Conservation (phyloP, 495 filamentous ascomycete species). For the Neurospora tetraspora region DNA sequence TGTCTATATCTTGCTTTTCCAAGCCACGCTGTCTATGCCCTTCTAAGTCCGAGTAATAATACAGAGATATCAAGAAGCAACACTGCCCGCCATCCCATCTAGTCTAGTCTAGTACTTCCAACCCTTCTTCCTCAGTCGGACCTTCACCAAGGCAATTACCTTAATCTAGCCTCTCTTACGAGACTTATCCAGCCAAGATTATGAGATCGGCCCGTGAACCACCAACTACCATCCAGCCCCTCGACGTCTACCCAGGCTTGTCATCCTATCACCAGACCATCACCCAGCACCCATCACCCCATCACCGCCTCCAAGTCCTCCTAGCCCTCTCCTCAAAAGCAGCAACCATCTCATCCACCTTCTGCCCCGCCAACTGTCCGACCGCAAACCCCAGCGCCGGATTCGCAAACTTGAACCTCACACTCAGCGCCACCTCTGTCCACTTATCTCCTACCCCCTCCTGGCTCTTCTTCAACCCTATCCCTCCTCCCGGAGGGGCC, state of each 20-base stretch:
- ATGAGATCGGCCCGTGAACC: not conserved
- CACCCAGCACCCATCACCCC: not conserved
- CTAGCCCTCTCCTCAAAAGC: slow-evolving; percentile 80
- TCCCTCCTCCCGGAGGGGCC: slow-evolving; percentile 3
- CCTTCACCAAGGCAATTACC: not conserved
- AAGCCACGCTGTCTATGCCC: not conserved
- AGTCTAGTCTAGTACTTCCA: not conserved
- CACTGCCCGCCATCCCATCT: not conserved
- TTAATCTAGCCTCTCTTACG: not conserved
- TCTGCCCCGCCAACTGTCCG: slow-evolving; percentile 67
- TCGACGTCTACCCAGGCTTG: not conserved
- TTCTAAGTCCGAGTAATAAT: not conserved
- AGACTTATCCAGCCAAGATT: not conserved
- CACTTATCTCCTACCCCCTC: slow-evolving; percentile 28
- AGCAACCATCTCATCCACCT: slow-evolving; percentile 79
- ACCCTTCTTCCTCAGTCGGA: slow-evolving; percentile 21
- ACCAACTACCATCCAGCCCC: not conserved
- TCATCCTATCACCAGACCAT: not conserved
- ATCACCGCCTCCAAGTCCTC: slow-evolving; percentile 38
- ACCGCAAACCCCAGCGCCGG: slow-evolving; percentile 74
- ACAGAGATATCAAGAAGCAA: not conserved
- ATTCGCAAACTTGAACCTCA: slow-evolving; percentile 77
- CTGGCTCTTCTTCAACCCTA: slow-evolving; percentile 10
- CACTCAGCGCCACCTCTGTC: slow-evolving; percentile 63
- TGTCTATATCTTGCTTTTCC: not conserved